phyloP scores from a whole-genome alignment of 2,329 filamentous ascomycete species.

The Fusarium sterilihyphosum region DNA sequence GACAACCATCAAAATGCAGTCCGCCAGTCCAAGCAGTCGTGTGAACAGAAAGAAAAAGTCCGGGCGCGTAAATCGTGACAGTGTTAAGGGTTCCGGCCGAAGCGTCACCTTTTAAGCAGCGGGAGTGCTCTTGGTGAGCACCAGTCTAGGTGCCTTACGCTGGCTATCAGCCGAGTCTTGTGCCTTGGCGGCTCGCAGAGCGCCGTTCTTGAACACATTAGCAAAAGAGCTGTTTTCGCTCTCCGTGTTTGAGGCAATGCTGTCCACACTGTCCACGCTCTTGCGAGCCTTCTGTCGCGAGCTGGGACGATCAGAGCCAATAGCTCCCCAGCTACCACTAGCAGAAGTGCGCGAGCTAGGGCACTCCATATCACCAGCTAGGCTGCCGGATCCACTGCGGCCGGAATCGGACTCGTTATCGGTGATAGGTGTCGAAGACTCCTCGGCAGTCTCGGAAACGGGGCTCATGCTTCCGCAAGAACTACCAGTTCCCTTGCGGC shows the following conservation, averaged over 20 bases:
- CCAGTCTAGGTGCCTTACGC: slow-evolving; percentile 86
- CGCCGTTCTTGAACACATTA: slow-evolving; percentile 70
- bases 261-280: slow-evolving; percentile 73
- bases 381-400: slow-evolving; percentile 79
- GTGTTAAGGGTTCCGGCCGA: slow-evolving; percentile 32
- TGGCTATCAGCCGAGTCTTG: slow-evolving; percentile 68
- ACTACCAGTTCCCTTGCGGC: slow-evolving; percentile 79
- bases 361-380: slow-evolving; percentile 76
- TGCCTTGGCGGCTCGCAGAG: slow-evolving; percentile 61
- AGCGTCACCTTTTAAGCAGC: slow-evolving; percentile 40
- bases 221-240: slow-evolving; percentile 70
- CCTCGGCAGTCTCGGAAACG: slow-evolving; percentile 80
- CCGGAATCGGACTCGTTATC: slow-evolving; percentile 81
- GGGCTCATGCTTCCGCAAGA: slow-evolving; percentile 85
- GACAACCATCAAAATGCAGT: slow-evolving; percentile 46
- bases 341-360: slow-evolving; percentile 81
- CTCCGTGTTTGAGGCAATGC: slow-evolving; percentile 59
- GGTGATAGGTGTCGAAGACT: slow-evolving; percentile 72
- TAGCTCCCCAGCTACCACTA: slow-evolving; percentile 79
- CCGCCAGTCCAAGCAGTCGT: slow-evolving; percentile 50
- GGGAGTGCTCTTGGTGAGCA: slow-evolving; percentile 72
- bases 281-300: slow-evolving; percentile 72
- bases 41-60: slow-evolving; percentile 48
- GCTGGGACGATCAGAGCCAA: slow-evolving; percentile 85
- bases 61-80: slow-evolving; percentile 53